phyloP scores from a whole-genome alignment of 345 rosid genomes.

The Gossypium rotundifolium region DNA sequence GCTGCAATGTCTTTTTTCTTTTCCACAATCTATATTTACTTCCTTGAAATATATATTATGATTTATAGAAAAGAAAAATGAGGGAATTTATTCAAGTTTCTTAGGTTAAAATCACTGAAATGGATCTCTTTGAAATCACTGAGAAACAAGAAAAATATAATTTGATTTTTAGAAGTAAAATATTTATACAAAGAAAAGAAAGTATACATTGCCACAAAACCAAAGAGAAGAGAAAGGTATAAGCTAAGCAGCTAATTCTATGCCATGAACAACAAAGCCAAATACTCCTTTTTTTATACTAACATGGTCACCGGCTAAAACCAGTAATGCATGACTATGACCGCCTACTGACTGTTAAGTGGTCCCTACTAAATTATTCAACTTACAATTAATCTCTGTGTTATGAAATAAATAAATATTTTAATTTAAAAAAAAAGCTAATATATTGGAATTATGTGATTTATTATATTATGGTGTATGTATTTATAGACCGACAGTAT shows the following conservation, averaged over 20 bases:
- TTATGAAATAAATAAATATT: too few species aligned
- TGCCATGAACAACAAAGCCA: background rate
- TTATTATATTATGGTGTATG: too few species aligned
- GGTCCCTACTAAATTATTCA: conserved; percentile 3
- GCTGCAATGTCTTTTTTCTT: background rate
- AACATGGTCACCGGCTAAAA: conserved; percentile 10
- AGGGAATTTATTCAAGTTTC: too few species aligned
- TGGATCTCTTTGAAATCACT: background rate
- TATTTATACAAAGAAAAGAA: background rate
- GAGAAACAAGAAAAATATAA: background rate
- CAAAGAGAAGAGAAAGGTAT: background rate
- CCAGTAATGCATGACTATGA: conserved; percentile 10
- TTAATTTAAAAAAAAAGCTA: too few species aligned
- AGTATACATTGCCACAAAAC: background rate
- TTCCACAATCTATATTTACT: background rate
- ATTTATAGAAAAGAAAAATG: too few species aligned
- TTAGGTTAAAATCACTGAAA: background rate
- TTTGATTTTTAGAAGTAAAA: background rate
- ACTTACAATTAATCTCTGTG: too few species aligned
- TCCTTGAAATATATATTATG: too few species aligned
- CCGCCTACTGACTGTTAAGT: conserved; percentile 7
- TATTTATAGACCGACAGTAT: too few species aligned
- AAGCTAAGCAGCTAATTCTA: background rate
- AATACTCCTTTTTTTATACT: conserved; percentile 3
- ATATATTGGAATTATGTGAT: too few species aligned